A percentile compares a stretch with the other conserved stretches of the same genome.
Evolutionary conservation across 2,329 filamentous ascomycete genomes (phyloP).

Genomic region (Periconia macrospinosa): DNA sequence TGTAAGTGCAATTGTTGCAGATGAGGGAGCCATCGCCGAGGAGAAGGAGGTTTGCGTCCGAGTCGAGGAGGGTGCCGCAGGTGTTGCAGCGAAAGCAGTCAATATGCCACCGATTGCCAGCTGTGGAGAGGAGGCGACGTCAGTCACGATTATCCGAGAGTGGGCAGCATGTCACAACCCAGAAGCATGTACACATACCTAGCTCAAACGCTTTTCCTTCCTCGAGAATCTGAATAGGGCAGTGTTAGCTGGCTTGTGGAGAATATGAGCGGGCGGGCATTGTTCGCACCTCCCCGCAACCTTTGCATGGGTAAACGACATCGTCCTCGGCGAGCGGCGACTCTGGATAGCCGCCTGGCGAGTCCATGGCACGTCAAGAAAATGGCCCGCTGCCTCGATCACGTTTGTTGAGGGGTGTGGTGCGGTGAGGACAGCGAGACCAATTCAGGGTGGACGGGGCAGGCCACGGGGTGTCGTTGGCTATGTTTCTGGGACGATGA

Average conservation of each 20-base stretch:
- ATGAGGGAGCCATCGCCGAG: conserved; percentile 97
- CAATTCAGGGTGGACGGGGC: neutral
- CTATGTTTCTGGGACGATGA: neutral
- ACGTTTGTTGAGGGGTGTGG: neutral
- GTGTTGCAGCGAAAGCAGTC: conserved; percentile 98
- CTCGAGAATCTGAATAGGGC: conserved; percentile 75
- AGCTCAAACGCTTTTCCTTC: conserved; percentile 98
- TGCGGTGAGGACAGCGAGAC: neutral
- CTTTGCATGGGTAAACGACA: conserved; percentile 67
- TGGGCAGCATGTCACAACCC: neutral
- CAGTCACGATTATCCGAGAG: conserved; percentile 18
- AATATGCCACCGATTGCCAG: conserved; percentile 97
- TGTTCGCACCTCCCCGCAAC: conserved; percentile 51
- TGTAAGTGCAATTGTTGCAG: conserved; percentile 99
- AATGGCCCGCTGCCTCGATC: neutral
- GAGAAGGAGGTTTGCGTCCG: conserved; percentile 93
- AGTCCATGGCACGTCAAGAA: conserved; percentile 51
- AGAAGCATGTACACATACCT: conserved; percentile 59
- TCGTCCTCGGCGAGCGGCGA: conserved; percentile 48
- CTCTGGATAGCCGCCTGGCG: conserved; percentile 58
- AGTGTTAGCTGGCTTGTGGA: conserved; percentile 18
- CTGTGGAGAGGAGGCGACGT: conserved; percentile 50
- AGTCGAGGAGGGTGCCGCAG: conserved; percentile 93
- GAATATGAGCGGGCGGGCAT: conserved; percentile 3
- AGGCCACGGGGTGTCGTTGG: neutral